Base-by-base conservation (phyloP, 164 flowering plant species). In the Annona cherimola region DNA sequence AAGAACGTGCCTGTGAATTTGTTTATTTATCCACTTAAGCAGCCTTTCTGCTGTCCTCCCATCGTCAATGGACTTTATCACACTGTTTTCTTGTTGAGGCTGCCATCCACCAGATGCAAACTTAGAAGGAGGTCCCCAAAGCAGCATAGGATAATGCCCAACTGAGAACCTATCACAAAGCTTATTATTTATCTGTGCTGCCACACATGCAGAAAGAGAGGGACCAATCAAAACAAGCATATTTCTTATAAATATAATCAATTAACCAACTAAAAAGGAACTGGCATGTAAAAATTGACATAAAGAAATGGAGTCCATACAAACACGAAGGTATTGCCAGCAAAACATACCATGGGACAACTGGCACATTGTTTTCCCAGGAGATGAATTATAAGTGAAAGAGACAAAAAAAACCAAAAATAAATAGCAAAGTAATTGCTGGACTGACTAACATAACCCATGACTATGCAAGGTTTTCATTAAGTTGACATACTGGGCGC, bases 161-260 rank as follows among this genome's bases (percentile, higher is more conserved):
- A 95, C 96, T 45, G 96, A 89, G 84, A 88, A 95, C 75, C 79
- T 87, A 83, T 91, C 93, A 84, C 99, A 95, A 42, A 95, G 94
- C 76, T 93, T 84, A 68, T 74, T 84, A 80, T 95, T 95, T 86
- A 83, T 85, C 99, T 95, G 98, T 82, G 83, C 94, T 89, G 95
- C 87, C 96, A 83, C 83, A 79, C 69, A 89, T 80, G 77, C 73
- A 77, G 79, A 80, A 55, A 65, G 39, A 72, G 39, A 69, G 71
- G 74, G 70, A 71, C 55, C 61, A 76, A 76, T 86, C 76, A 88
- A 26, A 26, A 68, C 72, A 80, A 73, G 42, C 39, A 75, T 68
- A 68, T 40, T 6, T 50, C 62, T 63, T 26, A 66, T 42, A 42
- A 65, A 61, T 46, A 62, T 43, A 42, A 63, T 5, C 35, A 63